These are phyloP conservation scores for Cladorrhinum samala DNA, from an alignment of 495 filamentous ascomycete genomes.

Conservation along the genomic window DNA sequence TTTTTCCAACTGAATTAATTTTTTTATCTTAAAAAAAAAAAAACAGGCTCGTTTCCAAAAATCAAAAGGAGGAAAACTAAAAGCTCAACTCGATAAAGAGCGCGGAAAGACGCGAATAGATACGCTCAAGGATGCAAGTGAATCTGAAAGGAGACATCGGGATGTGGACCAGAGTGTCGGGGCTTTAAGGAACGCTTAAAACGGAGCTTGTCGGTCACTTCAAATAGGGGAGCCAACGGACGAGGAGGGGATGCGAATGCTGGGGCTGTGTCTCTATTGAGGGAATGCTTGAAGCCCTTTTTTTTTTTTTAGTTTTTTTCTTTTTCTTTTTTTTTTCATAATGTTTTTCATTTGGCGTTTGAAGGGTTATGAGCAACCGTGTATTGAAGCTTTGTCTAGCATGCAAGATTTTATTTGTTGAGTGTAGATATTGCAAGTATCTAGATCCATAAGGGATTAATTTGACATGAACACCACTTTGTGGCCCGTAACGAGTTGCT, in stretches of 20 bases:
- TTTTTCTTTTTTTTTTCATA: not conserved
- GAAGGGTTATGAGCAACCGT: too few species aligned
- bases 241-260: not conserved
- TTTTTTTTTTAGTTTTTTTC: not conserved
- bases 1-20: too few species aligned
- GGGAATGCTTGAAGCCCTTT: not conserved
- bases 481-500: too few species aligned
- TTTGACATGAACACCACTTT: too few species aligned
- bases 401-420: too few species aligned
- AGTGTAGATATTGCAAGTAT: too few species aligned
- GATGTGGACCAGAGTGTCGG: constrained; percentile 51
- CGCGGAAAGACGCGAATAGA: constrained; percentile 57
- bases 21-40: not conserved
- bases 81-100: constrained; percentile 42
- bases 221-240: not conserved
- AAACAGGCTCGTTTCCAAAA: constrained; percentile 41
- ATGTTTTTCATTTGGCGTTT: too few species aligned
- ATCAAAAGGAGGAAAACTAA: constrained; percentile 45
- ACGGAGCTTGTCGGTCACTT: too few species aligned
- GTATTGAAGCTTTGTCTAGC: too few species aligned
- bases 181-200: constrained; percentile 48
- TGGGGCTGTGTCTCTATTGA: not conserved
- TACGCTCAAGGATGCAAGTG: constrained; percentile 52
- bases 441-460: too few species aligned
- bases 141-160: constrained; percentile 48